These are phyloP conservation scores for Decorospora gaudefroyi DNA, from an alignment of 2,329 filamentous ascomycete genomes.

Conservation along the genomic window DNA sequence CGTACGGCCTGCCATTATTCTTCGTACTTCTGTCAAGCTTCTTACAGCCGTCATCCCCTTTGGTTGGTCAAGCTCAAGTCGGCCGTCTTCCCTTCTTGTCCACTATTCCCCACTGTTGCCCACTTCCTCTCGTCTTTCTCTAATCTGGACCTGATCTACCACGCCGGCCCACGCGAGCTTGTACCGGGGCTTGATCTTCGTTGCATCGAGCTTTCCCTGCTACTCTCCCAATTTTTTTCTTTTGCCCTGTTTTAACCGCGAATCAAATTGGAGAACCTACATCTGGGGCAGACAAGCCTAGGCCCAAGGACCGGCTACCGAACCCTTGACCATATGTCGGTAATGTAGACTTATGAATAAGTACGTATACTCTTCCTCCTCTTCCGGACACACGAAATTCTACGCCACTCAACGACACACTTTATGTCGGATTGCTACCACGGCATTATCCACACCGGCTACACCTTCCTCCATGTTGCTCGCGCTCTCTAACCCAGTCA, in stretches of 20 bases:
- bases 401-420: constrained; percentile 37
- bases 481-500: constrained; percentile 55
- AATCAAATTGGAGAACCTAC: constrained; percentile 42
- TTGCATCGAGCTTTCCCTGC: constrained; percentile 39
- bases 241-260: constrained; percentile 42
- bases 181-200: constrained; percentile 45
- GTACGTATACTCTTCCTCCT: constrained; percentile 46
- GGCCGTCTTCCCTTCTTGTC: constrained; percentile 46
- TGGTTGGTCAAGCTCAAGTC: constrained; percentile 43
- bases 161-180: constrained; percentile 43
- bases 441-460: constrained; percentile 22
- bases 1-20: constrained; percentile 42
- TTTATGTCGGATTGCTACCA: constrained; percentile 41
- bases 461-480: constrained; percentile 53
- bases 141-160: constrained; percentile 42
- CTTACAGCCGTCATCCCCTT: constrained; percentile 38
- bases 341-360: constrained; percentile 43
- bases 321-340: constrained; percentile 42
- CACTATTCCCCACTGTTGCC: constrained; percentile 40
- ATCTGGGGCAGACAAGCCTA: constrained; percentile 43
- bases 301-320: constrained; percentile 40
- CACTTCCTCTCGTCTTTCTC: constrained; percentile 37
- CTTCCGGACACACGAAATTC: constrained; percentile 39
- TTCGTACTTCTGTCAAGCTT: constrained; percentile 38
- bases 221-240: constrained; percentile 33